Base-by-base conservation (phyloP, 208 protist species). In the Wallacemonas rigidus region DNA sequence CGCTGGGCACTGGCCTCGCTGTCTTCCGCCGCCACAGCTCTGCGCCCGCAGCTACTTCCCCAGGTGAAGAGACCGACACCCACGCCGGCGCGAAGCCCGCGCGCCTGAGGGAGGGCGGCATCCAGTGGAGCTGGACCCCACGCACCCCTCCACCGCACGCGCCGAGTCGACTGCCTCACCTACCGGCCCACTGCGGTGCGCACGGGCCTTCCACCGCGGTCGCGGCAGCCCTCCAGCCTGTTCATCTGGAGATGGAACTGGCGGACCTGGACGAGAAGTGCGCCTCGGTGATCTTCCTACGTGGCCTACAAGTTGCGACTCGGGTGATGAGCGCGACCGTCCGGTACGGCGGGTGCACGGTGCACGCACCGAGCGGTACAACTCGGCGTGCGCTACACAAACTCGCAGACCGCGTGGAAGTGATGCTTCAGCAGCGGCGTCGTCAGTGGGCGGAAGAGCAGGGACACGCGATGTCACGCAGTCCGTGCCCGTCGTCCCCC, bases 1-100 rank as follows among this genome's bases (percentile, higher is more conserved):
- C 87, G 61, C 63, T 93, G 12, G 71, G 72, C 11, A 67, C 67
- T 1, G 82, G 71, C 5, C 76, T 90, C 51, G 68, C 79, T 12
- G 79, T 78, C 7, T 86, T 93, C 51, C 51, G 57, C 7, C 63
- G 17, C 48, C 2, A 44, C 9, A 8, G 43, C 47, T 8, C 57
- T 15, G 51, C 36, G 67, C 75, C 17, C 53, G 9, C 2, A n/a
- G 4, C 35, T 48, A 43, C 38, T 69, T 8, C 12, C n/a, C n/a
- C 12, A 26, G 26, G 26, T 26, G 26, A 26, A 26, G 26, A 26
- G 26, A 26, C 26, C 26, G 26, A 26, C 26, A 26, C 26, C 26
- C 26, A 26, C 26, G 26, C 26, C 26, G 26, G 26, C 26, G 26
- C 26, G 26, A 44, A 51, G 70, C 1, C 75, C 45, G 8, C 75